Conservation (phyloP, 2,329 filamentous ascomycete genomes). For the Cercospora sp. region DNA sequence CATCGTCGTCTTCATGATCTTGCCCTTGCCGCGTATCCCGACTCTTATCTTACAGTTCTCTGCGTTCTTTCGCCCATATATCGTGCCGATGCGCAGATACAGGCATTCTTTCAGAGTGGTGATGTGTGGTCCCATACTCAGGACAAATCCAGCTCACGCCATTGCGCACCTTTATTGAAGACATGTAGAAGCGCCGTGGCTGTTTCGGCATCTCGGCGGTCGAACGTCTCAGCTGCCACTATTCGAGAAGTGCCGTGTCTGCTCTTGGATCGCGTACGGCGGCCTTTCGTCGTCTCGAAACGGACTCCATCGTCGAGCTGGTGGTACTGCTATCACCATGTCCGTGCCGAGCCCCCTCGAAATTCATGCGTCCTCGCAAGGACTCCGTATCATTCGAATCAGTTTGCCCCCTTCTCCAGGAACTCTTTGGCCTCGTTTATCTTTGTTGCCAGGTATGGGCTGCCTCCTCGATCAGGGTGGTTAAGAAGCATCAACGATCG, state of each 20-base stretch:
- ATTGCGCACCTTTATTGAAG: not conserved
- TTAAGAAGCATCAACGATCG: constrained; percentile 95
- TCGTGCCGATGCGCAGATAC: not conserved
- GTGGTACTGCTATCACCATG: not conserved
- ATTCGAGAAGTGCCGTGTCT: not conserved
- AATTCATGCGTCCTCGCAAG: not conserved
- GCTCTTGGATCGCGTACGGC: not conserved
- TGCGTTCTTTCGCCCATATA: not conserved
- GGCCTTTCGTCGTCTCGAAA: not conserved
- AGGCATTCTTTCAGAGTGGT: not conserved
- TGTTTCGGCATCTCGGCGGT: not conserved
- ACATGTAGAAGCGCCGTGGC: not conserved
- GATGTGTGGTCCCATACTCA: not conserved
- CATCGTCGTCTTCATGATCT: not conserved
- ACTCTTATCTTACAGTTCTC: not conserved
- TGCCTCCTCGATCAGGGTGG: constrained; percentile 95
- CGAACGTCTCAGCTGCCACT: not conserved
- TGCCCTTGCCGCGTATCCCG: not conserved
- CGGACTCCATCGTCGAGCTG: not conserved
- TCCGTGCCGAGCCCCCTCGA: not conserved
- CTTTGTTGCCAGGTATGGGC: constrained; percentile 94
- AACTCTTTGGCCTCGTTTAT: constrained; percentile 98
- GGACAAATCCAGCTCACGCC: not conserved
- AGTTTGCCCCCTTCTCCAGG: constrained; percentile 65
- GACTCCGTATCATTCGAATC: not conserved